Evolutionary conservation across 1,139 yeast species (phyloP).

Genomic region (Yamadazyma dendronema): DNA sequence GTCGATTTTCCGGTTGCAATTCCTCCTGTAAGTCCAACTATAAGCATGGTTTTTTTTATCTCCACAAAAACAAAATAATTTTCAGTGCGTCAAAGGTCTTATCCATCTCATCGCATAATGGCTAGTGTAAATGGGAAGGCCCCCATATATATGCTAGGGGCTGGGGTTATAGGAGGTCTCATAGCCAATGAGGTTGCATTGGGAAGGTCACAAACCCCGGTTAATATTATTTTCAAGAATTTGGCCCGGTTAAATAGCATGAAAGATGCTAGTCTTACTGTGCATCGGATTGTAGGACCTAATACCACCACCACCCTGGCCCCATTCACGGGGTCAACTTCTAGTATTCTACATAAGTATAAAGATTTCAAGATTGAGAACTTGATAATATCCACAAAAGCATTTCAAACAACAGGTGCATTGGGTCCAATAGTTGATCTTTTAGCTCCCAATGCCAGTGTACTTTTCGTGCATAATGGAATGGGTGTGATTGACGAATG

Average conservation of each 20-base stretch:
- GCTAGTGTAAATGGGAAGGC: no score
- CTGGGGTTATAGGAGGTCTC: conserved; percentile 18
- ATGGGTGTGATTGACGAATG: conserved; percentile 64
- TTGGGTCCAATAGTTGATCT: conserved; percentile 42
- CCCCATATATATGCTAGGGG: conserved; percentile 16
- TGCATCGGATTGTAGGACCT: conserved; percentile 20
- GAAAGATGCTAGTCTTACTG: conserved; percentile 7
- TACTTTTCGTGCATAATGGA: conserved; percentile 77
- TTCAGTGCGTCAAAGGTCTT: no score
- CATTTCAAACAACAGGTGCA: conserved; percentile 52
- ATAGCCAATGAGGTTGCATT: conserved; percentile 13
- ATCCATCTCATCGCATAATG: neutral
- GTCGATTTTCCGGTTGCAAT: conserved; percentile 96
- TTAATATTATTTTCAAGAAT: conserved; percentile 9
- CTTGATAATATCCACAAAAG: conserved; percentile 62
- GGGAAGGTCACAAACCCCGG: conserved; percentile 4
- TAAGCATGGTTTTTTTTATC: conserved; percentile 63
- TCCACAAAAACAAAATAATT: no score
- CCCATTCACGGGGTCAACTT: conserved; percentile 6
- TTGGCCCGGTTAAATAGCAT: neutral
- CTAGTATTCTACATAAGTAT: neutral
- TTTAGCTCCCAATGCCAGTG: conserved; percentile 44
- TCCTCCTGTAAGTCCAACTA: conserved; percentile 94
- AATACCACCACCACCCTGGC: conserved; percentile 6
- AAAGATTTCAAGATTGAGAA: conserved; percentile 39